These are phyloP conservation scores for Blumeria hordei DNA, from an alignment of 2,329 filamentous ascomycete genomes.

Conservation along the genomic window DNA sequence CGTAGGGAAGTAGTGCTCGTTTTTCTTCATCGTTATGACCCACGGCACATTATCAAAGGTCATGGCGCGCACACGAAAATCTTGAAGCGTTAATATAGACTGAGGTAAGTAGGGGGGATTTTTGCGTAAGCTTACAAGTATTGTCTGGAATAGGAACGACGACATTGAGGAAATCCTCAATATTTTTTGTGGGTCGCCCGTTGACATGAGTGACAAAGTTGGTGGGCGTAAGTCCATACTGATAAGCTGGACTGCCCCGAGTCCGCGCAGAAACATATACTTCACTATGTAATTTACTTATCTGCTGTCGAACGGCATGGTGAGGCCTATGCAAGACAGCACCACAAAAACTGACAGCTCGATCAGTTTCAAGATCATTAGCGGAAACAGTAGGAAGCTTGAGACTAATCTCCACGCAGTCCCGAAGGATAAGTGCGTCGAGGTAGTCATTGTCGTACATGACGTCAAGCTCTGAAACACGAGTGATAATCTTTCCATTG, in stretches of 20 bases:
- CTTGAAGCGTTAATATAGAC: conserved; percentile 17
- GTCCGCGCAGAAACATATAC: conserved; percentile 83
- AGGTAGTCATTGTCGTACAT: conserved; percentile 82
- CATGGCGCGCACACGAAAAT: conserved; percentile 91
- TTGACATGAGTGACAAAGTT: conserved; percentile 98
- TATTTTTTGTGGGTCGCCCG: conserved; percentile 57
- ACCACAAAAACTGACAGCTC: conserved; percentile 83
- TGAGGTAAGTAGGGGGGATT: neutral
- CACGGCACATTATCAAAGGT: conserved; percentile 97
- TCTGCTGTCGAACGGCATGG: conserved; percentile 90
- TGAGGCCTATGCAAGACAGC: conserved; percentile 83
- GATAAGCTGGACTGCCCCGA: conserved; percentile 61
- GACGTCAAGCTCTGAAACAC: conserved; percentile 75
- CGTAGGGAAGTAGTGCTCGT: conserved; percentile 77
- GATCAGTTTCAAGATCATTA: conserved; percentile 75
- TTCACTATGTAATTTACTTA: conserved; percentile 85
- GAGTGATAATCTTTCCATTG: conserved; percentile 79
- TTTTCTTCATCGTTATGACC: conserved; percentile 99
- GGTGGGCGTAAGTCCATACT: conserved; percentile 80
- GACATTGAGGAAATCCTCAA: conserved; percentile 56
- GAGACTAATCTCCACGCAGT: conserved; percentile 54
- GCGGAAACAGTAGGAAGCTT: conserved; percentile 68
- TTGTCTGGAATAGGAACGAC: conserved; percentile 84
- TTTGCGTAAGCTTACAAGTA: conserved; percentile 35
- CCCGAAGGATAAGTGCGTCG: conserved; percentile 66